phyloP scores from a whole-genome alignment of 129 eudicot species.

The Arctium minus region DNA sequence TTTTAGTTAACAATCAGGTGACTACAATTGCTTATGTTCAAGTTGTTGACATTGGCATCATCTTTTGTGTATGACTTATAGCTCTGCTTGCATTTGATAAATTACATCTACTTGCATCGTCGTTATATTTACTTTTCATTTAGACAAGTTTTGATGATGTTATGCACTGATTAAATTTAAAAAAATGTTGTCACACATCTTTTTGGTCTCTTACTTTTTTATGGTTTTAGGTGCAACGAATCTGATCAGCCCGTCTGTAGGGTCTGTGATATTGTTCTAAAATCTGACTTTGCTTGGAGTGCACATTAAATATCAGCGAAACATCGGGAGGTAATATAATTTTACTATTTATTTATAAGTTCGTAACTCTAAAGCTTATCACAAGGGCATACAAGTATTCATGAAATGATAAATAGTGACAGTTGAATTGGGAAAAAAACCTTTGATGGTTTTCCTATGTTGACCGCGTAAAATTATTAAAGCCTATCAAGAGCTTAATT shows the following conservation, averaged over 20 bases:
- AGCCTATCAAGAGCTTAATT: not conserved
- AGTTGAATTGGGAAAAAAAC: not conserved
- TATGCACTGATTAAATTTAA: not conserved
- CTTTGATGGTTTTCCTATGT: not conserved
- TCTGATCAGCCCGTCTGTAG: conserved; percentile 79
- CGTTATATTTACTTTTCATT: not conserved
- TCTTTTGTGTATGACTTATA: not conserved
- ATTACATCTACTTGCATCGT: not conserved
- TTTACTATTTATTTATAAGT: not conserved
- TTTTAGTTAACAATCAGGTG: not conserved
- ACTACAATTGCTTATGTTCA: not conserved
- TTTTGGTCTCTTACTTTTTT: not conserved
- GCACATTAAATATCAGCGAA: conserved; percentile 87
- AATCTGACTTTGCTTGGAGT: conserved; percentile 80
- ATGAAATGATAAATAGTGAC: not conserved
- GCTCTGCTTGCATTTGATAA: not conserved
- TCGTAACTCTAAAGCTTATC: not conserved
- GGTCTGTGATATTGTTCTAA: conserved; percentile 82
- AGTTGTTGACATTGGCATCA: not conserved
- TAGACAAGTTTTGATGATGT: not conserved
- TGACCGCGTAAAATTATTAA: not conserved
- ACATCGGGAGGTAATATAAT: conserved; percentile 72
- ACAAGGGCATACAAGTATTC: not conserved
- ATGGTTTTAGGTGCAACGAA: conserved; percentile 75
- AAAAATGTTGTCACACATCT: not conserved